Evolutionary conservation across 495 filamentous ascomycete genomes (phyloP).

Genomic region (Letharia columbiana): DNA sequence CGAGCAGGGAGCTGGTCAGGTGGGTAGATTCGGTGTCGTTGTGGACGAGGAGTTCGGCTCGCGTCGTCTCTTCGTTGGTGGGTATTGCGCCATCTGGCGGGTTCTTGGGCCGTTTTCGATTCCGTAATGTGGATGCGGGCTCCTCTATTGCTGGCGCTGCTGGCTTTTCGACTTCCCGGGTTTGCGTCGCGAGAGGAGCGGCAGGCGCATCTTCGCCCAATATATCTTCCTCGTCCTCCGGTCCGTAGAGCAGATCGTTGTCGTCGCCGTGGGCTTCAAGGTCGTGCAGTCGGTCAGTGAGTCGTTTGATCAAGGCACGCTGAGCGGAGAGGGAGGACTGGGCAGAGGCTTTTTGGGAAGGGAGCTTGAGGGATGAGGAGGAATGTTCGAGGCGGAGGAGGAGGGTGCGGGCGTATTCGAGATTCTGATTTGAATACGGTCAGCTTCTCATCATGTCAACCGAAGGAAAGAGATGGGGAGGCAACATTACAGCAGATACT

Average conservation of each 20-base stretch:
- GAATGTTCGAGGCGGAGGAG: slow-evolving; percentile 72
- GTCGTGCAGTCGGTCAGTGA: slow-evolving; percentile 22
- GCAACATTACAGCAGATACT: slow-evolving; percentile 49
- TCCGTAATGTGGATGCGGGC: slow-evolving; percentile 10
- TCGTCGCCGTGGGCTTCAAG: slow-evolving; percentile 21
- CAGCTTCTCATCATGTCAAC: not conserved
- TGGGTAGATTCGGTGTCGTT: slow-evolving; percentile 74
- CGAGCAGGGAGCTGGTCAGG: slow-evolving; percentile 70
- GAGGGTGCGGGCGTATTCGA: slow-evolving; percentile 69
- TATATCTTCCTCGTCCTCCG: slow-evolving; percentile 21
- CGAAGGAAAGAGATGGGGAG: not conserved
- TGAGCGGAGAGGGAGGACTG: slow-evolving; percentile 50
- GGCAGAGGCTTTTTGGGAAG: slow-evolving; percentile 53
- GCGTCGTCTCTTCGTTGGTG: not conserved
- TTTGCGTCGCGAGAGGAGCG: slow-evolving; percentile 12
- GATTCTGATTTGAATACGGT: slow-evolving; percentile 44
- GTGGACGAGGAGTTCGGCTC: slow-evolving; percentile 49
- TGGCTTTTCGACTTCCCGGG: slow-evolving; percentile 3
- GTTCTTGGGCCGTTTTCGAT: slow-evolving; percentile 28
- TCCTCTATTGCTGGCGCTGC: not conserved
- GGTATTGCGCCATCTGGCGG: slow-evolving; percentile 17
- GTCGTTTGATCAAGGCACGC: slow-evolving; percentile 25
- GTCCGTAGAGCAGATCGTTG: slow-evolving; percentile 18
- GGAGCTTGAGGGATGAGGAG: slow-evolving; percentile 53
- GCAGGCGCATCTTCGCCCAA: slow-evolving; percentile 14